These are phyloP conservation scores for Sonneratia caseolaris DNA, from an alignment of 345 rosid species.

Conservation along the genomic window DNA sequence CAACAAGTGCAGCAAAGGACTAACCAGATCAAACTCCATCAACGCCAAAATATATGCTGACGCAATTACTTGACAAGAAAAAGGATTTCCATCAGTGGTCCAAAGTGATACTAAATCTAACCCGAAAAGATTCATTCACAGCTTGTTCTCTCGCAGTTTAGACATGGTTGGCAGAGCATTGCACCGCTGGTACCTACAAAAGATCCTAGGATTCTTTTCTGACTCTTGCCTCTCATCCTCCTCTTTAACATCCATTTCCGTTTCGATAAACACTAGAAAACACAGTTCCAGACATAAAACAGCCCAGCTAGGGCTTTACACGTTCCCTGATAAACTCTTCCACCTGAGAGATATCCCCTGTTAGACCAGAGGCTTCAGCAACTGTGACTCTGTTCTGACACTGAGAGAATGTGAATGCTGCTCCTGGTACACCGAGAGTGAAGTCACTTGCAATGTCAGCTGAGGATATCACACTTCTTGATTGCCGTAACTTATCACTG, in stretches of 20 bases:
- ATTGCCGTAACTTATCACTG: constrained; percentile 59
- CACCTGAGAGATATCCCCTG: constrained; percentile 48
- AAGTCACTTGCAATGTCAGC: constrained; percentile 75
- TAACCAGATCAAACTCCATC: background rate
- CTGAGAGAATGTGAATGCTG: constrained; percentile 57
- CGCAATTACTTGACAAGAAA: background rate
- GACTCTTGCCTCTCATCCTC: background rate
- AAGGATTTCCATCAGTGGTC: background rate
- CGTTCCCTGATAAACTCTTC: constrained; percentile 66
- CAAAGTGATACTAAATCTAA: background rate
- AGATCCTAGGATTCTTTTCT: background rate
- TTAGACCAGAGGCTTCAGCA: constrained; percentile 71
- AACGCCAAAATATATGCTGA: background rate
- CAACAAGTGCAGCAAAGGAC: background rate
- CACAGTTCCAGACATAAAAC: background rate
- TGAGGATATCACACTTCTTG: constrained; percentile 60
- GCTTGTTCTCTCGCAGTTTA: background rate
- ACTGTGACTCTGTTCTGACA: constrained; percentile 61
- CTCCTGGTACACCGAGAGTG: constrained; percentile 65
- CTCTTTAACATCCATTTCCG: background rate
- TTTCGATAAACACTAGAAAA: background rate
- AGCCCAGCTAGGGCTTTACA: constrained; percentile 42
- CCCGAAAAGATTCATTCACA: background rate
- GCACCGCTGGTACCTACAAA: background rate
- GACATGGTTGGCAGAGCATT: background rate